A percentile compares a stretch with the other conserved stretches of the same genome.
phyloP scores from a whole-genome alignment of 2,329 filamentous ascomycete genomes.

The Curvularia sp. region DNA sequence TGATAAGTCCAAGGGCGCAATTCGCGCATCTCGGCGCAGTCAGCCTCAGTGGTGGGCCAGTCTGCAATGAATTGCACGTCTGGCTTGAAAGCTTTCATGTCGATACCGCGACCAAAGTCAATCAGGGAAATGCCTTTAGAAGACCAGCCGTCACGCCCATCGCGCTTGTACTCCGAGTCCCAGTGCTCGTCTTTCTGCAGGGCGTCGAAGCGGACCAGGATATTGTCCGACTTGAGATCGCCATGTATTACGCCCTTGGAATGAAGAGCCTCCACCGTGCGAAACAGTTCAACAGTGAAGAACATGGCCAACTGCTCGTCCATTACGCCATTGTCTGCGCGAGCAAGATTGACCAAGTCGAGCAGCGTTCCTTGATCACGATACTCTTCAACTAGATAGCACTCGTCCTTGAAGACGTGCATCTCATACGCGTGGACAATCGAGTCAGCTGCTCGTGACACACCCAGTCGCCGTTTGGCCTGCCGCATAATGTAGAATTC shows the following conservation, averaged over 20 bases:
- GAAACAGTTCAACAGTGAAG: constrained; percentile 88
- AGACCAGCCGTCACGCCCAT: constrained; percentile 80
- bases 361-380: constrained; percentile 89
- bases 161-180: constrained; percentile 70
- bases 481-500: constrained; percentile 96
- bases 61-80: constrained; percentile 91
- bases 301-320: constrained; percentile 95
- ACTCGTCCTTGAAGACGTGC: constrained; percentile 89
- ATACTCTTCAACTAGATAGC: constrained; percentile 86
- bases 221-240: constrained; percentile 95
- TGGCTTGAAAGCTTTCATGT: constrained; percentile 82
- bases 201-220: constrained; percentile 81
- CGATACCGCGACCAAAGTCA: constrained; percentile 93
- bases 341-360: constrained; percentile 90
- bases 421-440: constrained; percentile 86
- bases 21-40: constrained; percentile 96
- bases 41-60: constrained; percentile 86
- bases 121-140: constrained; percentile 84
- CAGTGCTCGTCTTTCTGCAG: constrained; percentile 57
- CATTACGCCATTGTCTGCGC: constrained; percentile 76
- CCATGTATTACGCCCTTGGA: constrained; percentile 82
- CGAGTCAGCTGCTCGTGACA: constrained; percentile 74
- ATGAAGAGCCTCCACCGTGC: constrained; percentile 88
- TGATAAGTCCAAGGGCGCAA: constrained; percentile 96
- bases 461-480: constrained; percentile 76